Conservation (phyloP, 768 basidiomycete species). For the Tephrocybe rancida region DNA sequence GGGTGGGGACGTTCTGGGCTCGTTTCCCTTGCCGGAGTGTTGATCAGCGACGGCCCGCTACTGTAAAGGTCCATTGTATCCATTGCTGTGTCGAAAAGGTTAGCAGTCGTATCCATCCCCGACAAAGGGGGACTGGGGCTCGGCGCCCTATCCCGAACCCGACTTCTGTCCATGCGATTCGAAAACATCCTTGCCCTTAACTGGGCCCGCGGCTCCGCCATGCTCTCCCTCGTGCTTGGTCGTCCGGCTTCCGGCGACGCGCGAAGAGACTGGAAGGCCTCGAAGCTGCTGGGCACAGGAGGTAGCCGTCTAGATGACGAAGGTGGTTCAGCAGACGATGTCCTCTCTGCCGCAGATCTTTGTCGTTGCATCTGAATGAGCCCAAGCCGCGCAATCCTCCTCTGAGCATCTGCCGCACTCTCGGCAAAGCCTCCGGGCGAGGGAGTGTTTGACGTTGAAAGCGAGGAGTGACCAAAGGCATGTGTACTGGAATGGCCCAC, state of each 20-base stretch:
- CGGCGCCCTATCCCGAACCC: neutral
- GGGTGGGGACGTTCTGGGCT: neutral
- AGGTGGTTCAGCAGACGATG: neutral
- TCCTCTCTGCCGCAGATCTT: neutral
- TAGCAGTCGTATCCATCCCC: neutral
- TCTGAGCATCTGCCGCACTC: conserved; percentile 43
- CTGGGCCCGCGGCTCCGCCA: conserved; percentile 9
- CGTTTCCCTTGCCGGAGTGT: too few relatives aligned
- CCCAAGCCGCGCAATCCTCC: conserved; percentile 37
- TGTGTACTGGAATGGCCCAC: conserved; percentile 9
- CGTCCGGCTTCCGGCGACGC: neutral
- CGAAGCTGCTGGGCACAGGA: neutral
- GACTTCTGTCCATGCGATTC: neutral
- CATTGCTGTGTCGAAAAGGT: neutral
- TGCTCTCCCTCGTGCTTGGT: neutral
- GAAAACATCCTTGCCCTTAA: neutral
- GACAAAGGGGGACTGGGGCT: neutral
- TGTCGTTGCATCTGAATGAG: conserved; percentile 25
- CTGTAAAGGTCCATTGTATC: too few relatives aligned
- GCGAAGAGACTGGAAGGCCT: neutral
- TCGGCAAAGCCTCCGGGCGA: conserved; percentile 39
- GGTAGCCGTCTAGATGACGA: neutral
- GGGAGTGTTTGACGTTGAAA: conserved; percentile 22
- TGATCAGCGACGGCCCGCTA: too few relatives aligned
- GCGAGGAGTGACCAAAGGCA: conserved; percentile 14